These are phyloP conservation scores for Peronosclerospora sorghi DNA, from an alignment of 352 stramenopile genomes.

Conservation along the genomic window DNA sequence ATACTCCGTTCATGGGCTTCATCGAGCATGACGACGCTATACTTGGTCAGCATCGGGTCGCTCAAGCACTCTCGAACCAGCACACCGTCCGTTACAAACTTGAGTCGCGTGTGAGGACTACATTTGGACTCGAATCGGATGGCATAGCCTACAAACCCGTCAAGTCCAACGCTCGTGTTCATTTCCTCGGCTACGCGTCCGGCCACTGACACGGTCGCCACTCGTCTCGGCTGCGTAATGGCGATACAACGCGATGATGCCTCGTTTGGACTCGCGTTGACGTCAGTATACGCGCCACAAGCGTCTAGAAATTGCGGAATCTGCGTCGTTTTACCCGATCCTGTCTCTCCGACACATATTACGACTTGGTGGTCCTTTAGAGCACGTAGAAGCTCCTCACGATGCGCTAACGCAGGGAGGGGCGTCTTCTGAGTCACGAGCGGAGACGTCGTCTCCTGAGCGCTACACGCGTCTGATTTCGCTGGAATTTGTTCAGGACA, in stretches of 20 bases:
- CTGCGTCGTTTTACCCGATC: too few relatives aligned
- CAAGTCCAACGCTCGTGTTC: conserved; percentile 35
- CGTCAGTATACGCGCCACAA: conserved; percentile 23
- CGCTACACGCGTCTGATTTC: conserved; percentile 8
- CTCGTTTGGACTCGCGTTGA: conserved; percentile 6
- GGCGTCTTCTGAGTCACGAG: neutral
- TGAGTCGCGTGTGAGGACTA: conserved; percentile 48
- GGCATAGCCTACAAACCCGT: conserved; percentile 85
- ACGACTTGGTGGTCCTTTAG: conserved; percentile 46
- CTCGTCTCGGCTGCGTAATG: conserved; percentile 89
- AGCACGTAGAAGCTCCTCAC: conserved; percentile 41
- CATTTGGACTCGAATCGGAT: conserved; percentile 96
- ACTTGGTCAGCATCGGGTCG: conserved; percentile 66
- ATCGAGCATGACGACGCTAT: conserved; percentile 89
- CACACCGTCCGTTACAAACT: conserved; percentile 79
- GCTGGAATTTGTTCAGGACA: neutral
- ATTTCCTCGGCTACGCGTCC: conserved; percentile 96
- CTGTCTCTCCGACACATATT: conserved; percentile 87
- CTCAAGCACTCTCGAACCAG: conserved; percentile 69
- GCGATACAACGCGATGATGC: conserved; percentile 37
- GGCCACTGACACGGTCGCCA: conserved; percentile 96
- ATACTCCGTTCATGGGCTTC: conserved; percentile 98
- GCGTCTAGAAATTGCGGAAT: conserved; percentile 69
- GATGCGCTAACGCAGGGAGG: conserved; percentile 32
- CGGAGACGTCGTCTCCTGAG: conserved; percentile 6